phyloP scores from a whole-genome alignment of 805 yeast genomes.

The Barnettozyma populi region DNA sequence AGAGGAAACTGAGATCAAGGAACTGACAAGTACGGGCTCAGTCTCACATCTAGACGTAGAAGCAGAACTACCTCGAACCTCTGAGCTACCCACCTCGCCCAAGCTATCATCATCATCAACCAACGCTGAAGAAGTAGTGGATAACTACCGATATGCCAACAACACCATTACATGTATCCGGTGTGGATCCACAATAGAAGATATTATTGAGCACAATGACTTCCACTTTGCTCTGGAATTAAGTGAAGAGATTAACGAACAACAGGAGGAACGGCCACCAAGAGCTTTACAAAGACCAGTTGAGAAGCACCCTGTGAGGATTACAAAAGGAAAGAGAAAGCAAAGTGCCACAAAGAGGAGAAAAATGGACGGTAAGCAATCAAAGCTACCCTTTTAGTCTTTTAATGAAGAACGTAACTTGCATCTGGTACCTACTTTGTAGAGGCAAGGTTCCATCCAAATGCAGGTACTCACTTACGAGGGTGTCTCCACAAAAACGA shows the following conservation, averaged over 20 bases:
- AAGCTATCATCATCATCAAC: neutral
- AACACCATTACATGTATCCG: slow-evolving; percentile 6
- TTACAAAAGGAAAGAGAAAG: neutral
- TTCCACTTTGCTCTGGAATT: slow-evolving; percentile 48
- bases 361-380: slow-evolving; percentile 18
- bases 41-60: neutral
- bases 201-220: slow-evolving; percentile 44
- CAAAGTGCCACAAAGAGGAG: slow-evolving; percentile 7
- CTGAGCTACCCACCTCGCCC: neutral
- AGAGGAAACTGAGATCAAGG: neutral
- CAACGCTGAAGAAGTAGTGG: neutral
- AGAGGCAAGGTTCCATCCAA: no score
- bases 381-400: slow-evolving; percentile 20
- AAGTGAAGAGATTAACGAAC: slow-evolving; percentile 28
- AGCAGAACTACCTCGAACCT: no score
- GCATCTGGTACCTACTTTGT: no score
- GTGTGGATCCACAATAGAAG: slow-evolving; percentile 16
- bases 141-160: neutral
- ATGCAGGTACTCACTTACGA: no score
- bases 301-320: neutral
- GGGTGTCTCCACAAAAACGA: neutral
- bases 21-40: neutral
- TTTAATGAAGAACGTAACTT: neutral
- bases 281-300: neutral
- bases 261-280: neutral